phyloP scores from a whole-genome alignment of 106 monocot species.

The Allium sativum region DNA sequence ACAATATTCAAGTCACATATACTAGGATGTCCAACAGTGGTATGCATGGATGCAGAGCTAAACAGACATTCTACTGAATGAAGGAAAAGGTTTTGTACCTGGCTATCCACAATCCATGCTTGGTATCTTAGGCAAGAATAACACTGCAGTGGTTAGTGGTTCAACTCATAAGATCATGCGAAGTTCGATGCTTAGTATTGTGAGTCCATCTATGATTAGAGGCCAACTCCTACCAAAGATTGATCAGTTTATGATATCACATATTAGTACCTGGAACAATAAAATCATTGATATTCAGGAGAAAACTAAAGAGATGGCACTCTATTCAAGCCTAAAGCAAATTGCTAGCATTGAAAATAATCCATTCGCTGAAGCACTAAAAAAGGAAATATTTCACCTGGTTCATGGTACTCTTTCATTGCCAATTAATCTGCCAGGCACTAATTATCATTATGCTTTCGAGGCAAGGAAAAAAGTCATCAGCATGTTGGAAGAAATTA shows the following conservation, averaged over 20 bases:
- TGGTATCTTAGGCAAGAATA: conserved; percentile 62
- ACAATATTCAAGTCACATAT: conserved; percentile 77
- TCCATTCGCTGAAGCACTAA: conserved; percentile 18
- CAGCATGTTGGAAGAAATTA: conserved; percentile 42
- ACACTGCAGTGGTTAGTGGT: conserved; percentile 84
- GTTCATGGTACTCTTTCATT: conserved; percentile 36
- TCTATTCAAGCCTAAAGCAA: conserved; percentile 29
- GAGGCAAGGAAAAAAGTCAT: conserved; percentile 39
- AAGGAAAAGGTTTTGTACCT: conserved; percentile 76
- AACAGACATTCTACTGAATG: conserved; percentile 82
- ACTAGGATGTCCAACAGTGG: conserved; percentile 84
- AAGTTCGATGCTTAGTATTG: conserved; percentile 46
- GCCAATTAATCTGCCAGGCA: conserved; percentile 43
- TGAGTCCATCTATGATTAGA: conserved; percentile 56
- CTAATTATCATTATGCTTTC: conserved; percentile 31
- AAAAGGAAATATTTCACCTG: conserved; percentile 31
- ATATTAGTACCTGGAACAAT: conserved; percentile 41
- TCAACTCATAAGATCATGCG: conserved; percentile 73
- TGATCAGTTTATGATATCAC: conserved; percentile 63
- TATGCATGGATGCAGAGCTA: conserved; percentile 86
- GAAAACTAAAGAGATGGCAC: conserved; percentile 69
- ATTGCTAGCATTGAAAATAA: conserved; percentile 30
- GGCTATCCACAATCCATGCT: conserved; percentile 95
- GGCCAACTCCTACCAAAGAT: conserved; percentile 66
- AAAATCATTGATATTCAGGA: conserved; percentile 41